Conservation (phyloP, 2,329 filamentous ascomycete species). For the Leptographium lundbergii region DNA sequence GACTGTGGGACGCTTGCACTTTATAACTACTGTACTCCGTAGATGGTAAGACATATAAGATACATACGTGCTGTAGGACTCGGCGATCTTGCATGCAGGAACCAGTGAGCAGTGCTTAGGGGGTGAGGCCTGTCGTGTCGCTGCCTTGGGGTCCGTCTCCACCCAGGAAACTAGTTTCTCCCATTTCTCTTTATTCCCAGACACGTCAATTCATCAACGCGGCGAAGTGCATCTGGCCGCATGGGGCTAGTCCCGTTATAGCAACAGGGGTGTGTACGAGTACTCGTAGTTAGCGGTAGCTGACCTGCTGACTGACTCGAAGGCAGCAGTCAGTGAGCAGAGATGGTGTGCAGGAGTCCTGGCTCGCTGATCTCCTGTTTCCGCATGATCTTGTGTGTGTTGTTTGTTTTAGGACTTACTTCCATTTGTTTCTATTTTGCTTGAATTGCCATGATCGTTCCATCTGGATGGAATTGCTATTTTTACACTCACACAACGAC, state of each 20-base stretch:
- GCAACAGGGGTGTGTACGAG: not conserved
- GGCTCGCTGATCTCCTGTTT: not conserved
- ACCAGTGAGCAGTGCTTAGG: not conserved
- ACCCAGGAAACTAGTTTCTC: not conserved
- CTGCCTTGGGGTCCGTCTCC: not conserved
- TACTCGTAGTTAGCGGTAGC: not conserved
- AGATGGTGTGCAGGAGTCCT: not conserved
- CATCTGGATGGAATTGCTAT: not conserved
- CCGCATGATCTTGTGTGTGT: not conserved
- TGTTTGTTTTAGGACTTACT: not conserved
- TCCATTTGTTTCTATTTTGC: not conserved
- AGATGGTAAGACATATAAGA: too few species aligned
- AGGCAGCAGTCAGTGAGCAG: not conserved
- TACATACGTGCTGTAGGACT: not conserved
- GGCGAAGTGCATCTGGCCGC: too few species aligned
- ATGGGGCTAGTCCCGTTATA: not conserved
- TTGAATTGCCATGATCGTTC: not conserved
- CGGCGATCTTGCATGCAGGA: not conserved
- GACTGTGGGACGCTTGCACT: not conserved
- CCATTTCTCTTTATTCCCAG: not conserved
- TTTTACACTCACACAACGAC: not conserved
- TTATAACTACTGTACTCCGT: not conserved
- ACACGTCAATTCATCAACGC: too few species aligned
- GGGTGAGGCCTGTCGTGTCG: not conserved
- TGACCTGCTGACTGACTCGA: not conserved